A percentile compares a stretch with the other conserved stretches of the same genome.
phyloP scores from a whole-genome alignment of 1,139 yeast species.

The Hansenula sp. region DNA sequence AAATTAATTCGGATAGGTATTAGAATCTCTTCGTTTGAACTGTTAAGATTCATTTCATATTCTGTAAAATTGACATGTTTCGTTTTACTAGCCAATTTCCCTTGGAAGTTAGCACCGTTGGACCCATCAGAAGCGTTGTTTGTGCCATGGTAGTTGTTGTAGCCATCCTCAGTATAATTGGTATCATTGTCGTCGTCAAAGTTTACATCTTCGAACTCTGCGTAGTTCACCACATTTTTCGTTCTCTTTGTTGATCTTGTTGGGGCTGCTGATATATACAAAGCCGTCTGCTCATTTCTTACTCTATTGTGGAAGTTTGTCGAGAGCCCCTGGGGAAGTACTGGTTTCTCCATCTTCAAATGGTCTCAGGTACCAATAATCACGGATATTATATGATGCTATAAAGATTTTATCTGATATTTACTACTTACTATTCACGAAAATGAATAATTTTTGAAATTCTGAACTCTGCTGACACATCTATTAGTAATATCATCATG shows the following conservation, averaged over 20 bases:
- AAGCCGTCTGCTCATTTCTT: constrained; percentile 60
- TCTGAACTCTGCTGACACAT: constrained; percentile 4
- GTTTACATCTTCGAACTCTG: constrained; percentile 77
- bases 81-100: constrained; percentile 33
- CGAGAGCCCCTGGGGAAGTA: constrained; percentile 70
- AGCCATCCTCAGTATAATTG: constrained; percentile 14
- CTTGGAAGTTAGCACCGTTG: constrained; percentile 1
- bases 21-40: constrained; percentile 39
- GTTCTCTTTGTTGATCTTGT: constrained; percentile 79
- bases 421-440: neutral
- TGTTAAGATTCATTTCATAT: constrained; percentile 29
- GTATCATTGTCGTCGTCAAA: constrained; percentile 31
- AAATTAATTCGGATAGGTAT: constrained; percentile 78
- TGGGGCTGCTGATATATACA: constrained; percentile 69
- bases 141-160: constrained; percentile 2
- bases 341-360: constrained; percentile 19
- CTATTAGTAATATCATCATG: too few relatives aligned
- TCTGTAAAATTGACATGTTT: constrained; percentile 24
- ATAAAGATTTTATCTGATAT: too few relatives aligned
- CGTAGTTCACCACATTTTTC: constrained; percentile 69
- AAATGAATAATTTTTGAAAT: neutral
- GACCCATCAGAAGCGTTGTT: neutral
- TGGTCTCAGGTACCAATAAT: neutral
- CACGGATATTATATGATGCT: neutral
- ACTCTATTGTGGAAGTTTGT: constrained; percentile 68